phyloP scores from a whole-genome alignment of 1,139 yeast genomes.

The Kluyveromyces sp. region DNA sequence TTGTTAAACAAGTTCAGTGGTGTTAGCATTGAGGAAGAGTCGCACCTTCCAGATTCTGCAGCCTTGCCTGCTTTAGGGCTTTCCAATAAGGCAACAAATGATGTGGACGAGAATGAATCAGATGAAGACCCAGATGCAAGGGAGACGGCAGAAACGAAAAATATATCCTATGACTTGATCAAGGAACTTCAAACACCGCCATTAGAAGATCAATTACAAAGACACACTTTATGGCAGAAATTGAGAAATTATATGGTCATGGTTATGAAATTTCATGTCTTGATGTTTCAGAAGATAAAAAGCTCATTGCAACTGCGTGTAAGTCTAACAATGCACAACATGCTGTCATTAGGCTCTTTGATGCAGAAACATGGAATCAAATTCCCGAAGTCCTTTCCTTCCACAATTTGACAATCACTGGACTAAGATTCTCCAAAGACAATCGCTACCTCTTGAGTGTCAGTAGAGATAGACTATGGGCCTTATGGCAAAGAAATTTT shows the following conservation, averaged over 20 bases:
- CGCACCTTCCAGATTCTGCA: conserved; percentile 55
- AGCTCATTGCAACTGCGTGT: conserved; percentile 81
- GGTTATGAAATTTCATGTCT: conserved; percentile 89
- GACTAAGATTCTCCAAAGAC: conserved; percentile 68
- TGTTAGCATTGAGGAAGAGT: conserved; percentile 28
- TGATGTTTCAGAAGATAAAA: conserved; percentile 60
- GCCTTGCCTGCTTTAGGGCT: conserved; percentile 89
- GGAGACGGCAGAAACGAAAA: conserved; percentile 35
- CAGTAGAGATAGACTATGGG: conserved; percentile 83
- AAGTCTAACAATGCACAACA: conserved; percentile 76
- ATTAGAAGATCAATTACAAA: conserved; percentile 79
- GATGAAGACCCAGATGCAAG: conserved; percentile 35
- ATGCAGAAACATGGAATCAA: conserved; percentile 56
- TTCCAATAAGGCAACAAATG: conserved; percentile 77
- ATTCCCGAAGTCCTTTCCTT: conserved; percentile 37
- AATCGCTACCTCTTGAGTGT: conserved; percentile 68
- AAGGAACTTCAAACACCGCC: conserved; percentile 54
- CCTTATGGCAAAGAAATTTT: conserved; percentile 56
- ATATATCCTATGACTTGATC: conserved; percentile 36
- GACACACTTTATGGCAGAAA: conserved; percentile 88
- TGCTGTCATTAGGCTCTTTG: conserved; percentile 76
- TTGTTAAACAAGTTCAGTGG: conserved; percentile 51
- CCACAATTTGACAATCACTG: conserved; percentile 81
- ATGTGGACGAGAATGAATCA: conserved; percentile 35
- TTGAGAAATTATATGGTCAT: conserved; percentile 92